Conservation (phyloP, 2,329 filamentous ascomycete genomes). For the Neonectria magnoliae region DNA sequence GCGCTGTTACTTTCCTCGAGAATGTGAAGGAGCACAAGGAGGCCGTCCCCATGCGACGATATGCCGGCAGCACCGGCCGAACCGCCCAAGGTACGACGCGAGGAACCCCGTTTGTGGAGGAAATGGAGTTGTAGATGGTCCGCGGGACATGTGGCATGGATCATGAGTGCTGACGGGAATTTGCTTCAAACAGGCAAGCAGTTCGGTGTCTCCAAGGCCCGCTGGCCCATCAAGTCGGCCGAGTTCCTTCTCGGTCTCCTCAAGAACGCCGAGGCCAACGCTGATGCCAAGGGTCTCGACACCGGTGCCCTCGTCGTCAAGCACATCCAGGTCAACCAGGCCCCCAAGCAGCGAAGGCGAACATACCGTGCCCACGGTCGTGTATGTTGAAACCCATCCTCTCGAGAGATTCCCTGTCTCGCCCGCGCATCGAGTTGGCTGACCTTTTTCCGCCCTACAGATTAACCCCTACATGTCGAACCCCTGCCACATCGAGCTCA, state of each 20-base stretch:
- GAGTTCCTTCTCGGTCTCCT: conserved; percentile 97
- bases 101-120: not conserved
- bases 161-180: conserved; percentile 41
- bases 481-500: conserved; percentile 99
- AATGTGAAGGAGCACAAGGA: conserved; percentile 98
- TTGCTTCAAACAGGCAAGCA: conserved; percentile 80
- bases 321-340: conserved; percentile 99
- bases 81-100: conserved; percentile 90
- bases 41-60: conserved; percentile 98
- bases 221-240: conserved; percentile 99
- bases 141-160: conserved; percentile 5
- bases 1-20: conserved; percentile 95
- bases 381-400: conserved; percentile 70
- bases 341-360: conserved; percentile 97
- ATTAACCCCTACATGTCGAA: conserved; percentile 99
- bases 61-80: conserved; percentile 94
- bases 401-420: not conserved
- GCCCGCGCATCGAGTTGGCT: conserved; percentile 3
- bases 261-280: conserved; percentile 97
- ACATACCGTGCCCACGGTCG: conserved; percentile 99
- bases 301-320: conserved; percentile 97
- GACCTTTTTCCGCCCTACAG: conserved; percentile 57
- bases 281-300: conserved; percentile 96
- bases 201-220: conserved; percentile 96
- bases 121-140: not conserved